Evolutionary conservation across 192 early-diverging fungal species (phyloP).

Genomic region (Helicostylum pulchrum): DNA sequence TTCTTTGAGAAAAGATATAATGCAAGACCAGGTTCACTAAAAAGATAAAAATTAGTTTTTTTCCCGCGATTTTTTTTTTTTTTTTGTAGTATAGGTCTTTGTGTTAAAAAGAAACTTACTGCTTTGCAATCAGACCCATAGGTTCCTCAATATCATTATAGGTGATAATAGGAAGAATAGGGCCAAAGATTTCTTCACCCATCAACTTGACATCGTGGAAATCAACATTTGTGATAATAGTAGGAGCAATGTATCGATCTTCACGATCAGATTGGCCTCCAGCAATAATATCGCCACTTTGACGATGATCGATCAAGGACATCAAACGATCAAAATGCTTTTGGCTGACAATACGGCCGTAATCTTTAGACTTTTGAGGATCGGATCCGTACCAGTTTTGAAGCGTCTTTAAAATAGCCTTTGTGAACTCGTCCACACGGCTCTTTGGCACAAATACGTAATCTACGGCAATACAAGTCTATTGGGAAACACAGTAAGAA

Average conservation of each 20-base stretch:
- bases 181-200: slow-evolving; percentile 90
- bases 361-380: slow-evolving; percentile 42
- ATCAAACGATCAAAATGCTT: slow-evolving; percentile 63
- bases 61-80: no score
- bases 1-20: slow-evolving; percentile 36
- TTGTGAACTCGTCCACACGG: slow-evolving; percentile 46
- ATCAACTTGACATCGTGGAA: slow-evolving; percentile 57
- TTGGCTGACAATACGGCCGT: slow-evolving; percentile 59
- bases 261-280: slow-evolving; percentile 60
- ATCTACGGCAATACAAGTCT: slow-evolving; percentile 80
- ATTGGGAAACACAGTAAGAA: slow-evolving; percentile 1
- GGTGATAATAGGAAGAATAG: slow-evolving; percentile 77
- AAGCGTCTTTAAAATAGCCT: slow-evolving; percentile 37
- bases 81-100: no score
- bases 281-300: slow-evolving; percentile 49
- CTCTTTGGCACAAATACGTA: slow-evolving; percentile 60
- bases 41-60: neutral
- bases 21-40: slow-evolving; percentile 24
- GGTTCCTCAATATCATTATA: slow-evolving; percentile 62
- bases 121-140: slow-evolving; percentile 55
- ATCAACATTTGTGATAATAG: slow-evolving; percentile 69
- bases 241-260: slow-evolving; percentile 78
- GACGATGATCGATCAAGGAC: slow-evolving; percentile 43
- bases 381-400: slow-evolving; percentile 43
- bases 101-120: no score